Base-by-base conservation (phyloP, 2,329 filamentous ascomycete genomes). In the Aspergillus sergii region DNA sequence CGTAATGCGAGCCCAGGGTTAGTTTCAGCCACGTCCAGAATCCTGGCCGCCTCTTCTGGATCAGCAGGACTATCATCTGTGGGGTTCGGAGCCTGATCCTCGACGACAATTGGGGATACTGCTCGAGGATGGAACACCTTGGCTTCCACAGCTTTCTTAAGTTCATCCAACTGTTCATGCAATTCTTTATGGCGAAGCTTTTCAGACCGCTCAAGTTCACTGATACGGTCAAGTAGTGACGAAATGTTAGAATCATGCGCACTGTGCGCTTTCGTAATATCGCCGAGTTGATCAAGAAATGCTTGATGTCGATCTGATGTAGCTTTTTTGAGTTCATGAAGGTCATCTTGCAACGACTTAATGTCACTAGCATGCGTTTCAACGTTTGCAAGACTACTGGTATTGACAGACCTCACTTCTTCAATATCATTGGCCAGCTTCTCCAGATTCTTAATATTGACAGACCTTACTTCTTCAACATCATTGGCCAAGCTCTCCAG, bases 151-250 rank as follows among this genome's bases (percentile, higher is more conserved):
- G 56, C 34, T 34, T 61, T 48, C 41, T 59, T 58, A 14, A 60
- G 39, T 32, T 57, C 23, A 16, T 63, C 55, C 11, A 66, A 39
- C 16, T 60, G 30, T 36, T 64, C 62, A n/a, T 59, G 23, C 26
- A 66, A n/a, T 12, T 14, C 46, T 28, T 58, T 34, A 14, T 62
- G 55, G 21, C 55, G 39, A 19, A 41, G 41, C 5, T 56, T 28
- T 19, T 41, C 39, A 11, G 51, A 30, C 30, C 50, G 50, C 34
- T 67, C 50, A 11, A 66, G 39, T 21, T 57, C 36, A 11, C 57
- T n/a, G 7, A 68, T 36, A 28, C 54, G 58, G 11, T 65, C 62
- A 59, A 60, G 46, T 10, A 68, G 34, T 21, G 58, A 48, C 39
- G 57, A 50, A 21, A 60, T 41, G 26, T 57, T 57, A 34, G 36